Evolutionary conservation across 176 grass and related monocot genomes (phyloP).

Genomic region (Calamus simplicifolius): DNA sequence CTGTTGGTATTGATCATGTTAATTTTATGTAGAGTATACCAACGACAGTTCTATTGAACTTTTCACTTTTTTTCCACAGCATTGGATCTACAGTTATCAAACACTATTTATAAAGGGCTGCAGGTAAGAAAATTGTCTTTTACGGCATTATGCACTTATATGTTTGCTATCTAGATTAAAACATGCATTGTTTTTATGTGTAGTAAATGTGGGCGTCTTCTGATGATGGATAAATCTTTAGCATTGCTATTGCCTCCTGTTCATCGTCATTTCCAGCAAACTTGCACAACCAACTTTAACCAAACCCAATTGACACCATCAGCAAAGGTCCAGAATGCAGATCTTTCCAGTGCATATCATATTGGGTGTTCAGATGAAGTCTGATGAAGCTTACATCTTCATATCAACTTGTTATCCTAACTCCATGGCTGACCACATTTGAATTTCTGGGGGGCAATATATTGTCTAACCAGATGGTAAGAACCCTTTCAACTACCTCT

Average conservation of each 20-base stretch:
- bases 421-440: no score
- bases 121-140: constrained; percentile 43
- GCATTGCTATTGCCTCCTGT: constrained; percentile 82
- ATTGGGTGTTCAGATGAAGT: constrained; percentile 70
- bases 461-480: no score
- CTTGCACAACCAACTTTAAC: constrained; percentile 17
- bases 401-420: neutral
- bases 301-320: constrained; percentile 5
- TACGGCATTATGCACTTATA: constrained; percentile 1
- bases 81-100: constrained; percentile 78
- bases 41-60: constrained; percentile 17
- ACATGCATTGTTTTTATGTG: constrained; percentile 23
- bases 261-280: constrained; percentile 50
- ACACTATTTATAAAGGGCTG: constrained; percentile 71
- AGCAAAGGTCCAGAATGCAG: constrained; percentile 30
- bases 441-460: no score
- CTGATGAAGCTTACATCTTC: constrained; percentile 22
- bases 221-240: constrained; percentile 79
- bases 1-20: no score
- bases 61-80: constrained; percentile 38
- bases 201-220: constrained; percentile 72
- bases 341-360: constrained; percentile 73
- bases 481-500: no score
- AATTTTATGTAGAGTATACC: no score
- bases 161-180: constrained; percentile 18